Percentiles rank a stretch among this genome's conserved stretches.
Conservation (phyloP, 257 asterid genomes). For the Petunia axillaris region DNA sequence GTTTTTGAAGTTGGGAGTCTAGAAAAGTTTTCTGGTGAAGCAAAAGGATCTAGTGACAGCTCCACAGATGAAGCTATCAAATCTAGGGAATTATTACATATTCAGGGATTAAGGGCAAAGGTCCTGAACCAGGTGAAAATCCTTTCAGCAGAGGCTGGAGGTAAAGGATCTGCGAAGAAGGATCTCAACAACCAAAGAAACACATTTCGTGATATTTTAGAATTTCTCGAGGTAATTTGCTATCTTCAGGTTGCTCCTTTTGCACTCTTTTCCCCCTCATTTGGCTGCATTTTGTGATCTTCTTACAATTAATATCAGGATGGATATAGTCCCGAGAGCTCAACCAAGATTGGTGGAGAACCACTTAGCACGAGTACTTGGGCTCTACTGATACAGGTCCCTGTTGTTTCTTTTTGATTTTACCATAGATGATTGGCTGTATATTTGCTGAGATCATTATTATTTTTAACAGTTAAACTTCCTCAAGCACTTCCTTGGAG, state of each 20-base stretch:
- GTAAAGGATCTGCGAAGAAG: constrained; percentile 90
- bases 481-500: constrained; percentile 91
- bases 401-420: constrained; percentile 23
- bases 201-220: constrained; percentile 81
- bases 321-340: constrained; percentile 68
- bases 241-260: neutral
- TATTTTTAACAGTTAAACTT: constrained; percentile 65
- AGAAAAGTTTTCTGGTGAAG: constrained; percentile 72
- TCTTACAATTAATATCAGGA: constrained; percentile 49
- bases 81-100: constrained; percentile 52
- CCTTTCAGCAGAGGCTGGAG: constrained; percentile 90
- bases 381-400: constrained; percentile 82
- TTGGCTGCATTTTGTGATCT: constrained; percentile 10
- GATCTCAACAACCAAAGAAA: constrained; percentile 88
- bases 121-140: constrained; percentile 68
- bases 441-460: constrained; percentile 21
- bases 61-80: constrained; percentile 52
- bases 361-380: constrained; percentile 63
- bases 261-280: neutral
- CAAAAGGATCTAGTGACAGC: constrained; percentile 56
- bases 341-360: constrained; percentile 87
- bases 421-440: neutral
- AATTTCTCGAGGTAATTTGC: constrained; percentile 73
- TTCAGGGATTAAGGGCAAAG: constrained; percentile 77
- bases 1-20: constrained; percentile 80